phyloP scores from a whole-genome alignment of 805 yeast genomes.

The Lachancea kluyveri region DNA sequence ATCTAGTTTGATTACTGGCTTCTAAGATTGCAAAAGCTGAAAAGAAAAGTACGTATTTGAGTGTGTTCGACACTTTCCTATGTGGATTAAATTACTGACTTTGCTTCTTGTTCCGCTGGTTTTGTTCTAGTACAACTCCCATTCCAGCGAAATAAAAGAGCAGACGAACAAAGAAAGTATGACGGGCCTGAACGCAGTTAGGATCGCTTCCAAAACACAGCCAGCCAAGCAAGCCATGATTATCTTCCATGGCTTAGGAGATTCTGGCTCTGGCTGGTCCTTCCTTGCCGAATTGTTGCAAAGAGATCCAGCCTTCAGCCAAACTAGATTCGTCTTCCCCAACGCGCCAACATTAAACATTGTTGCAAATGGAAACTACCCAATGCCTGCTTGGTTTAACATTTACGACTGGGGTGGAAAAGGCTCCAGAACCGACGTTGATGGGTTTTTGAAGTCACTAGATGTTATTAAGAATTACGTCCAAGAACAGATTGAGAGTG shows the following conservation, averaged over 20 bases:
- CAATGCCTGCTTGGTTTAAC: conserved; percentile 87
- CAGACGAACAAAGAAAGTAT: conserved; percentile 3
- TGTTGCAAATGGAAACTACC: conserved; percentile 56
- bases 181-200: conserved; percentile 24
- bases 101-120: too few species aligned
- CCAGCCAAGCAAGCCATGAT: conserved; percentile 61
- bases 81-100: too few species aligned
- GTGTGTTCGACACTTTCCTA: too few species aligned
- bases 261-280: conserved; percentile 84
- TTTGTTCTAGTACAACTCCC: too few species aligned
- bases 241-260: conserved; percentile 88
- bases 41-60: too few species aligned
- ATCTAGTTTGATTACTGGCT: too few species aligned
- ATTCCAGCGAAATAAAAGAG: too few species aligned
- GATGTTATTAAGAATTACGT: conserved; percentile 41
- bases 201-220: conserved; percentile 26
- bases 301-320: conserved; percentile 39
- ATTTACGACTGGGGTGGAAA: conserved; percentile 47
- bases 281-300: conserved; percentile 66
- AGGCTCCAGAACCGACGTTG: conserved; percentile 39
- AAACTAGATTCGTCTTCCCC: conserved; percentile 77
- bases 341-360: conserved; percentile 76
- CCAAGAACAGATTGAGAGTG: conserved; percentile 45
- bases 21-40: too few species aligned
- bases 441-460: conserved; percentile 48